Percentiles rank a stretch among this genome's conserved stretches.
phyloP scores from a whole-genome alignment of 805 yeast species.

The Zygosaccharomyces siamensis region DNA sequence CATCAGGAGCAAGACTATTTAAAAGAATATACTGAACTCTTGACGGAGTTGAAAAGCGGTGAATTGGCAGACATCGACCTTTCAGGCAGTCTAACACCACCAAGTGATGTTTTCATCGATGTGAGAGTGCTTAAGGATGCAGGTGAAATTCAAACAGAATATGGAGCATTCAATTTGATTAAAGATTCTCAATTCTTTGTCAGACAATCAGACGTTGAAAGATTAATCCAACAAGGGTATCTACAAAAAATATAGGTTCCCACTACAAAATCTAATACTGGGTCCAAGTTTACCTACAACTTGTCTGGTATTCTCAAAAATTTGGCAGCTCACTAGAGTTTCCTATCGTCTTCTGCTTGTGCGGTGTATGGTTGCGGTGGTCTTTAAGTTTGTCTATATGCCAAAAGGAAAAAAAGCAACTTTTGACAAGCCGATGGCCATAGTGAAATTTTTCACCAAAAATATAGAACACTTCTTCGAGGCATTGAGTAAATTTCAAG shows the following conservation, averaged over 20 bases:
- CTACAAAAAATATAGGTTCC: conserved; percentile 57
- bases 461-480: neutral
- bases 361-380: conserved; percentile 6
- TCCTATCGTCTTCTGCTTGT: neutral
- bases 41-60: conserved; percentile 68
- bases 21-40: conserved; percentile 61
- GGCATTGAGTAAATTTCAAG: neutral
- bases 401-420: neutral
- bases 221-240: conserved; percentile 91
- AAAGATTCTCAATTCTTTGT: conserved; percentile 94
- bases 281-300: neutral
- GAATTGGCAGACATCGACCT: conserved; percentile 77
- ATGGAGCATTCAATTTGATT: conserved; percentile 88
- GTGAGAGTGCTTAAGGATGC: conserved; percentile 91
- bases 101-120: conserved; percentile 85
- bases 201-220: conserved; percentile 88
- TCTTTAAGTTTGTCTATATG: neutral
- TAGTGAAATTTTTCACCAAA: conserved; percentile 4
- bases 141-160: conserved; percentile 96
- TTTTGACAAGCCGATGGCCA: neutral
- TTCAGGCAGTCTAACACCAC: conserved; percentile 86
- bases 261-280: neutral
- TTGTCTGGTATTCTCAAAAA: neutral
- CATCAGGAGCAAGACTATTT: conserved; percentile 78
- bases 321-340: neutral